Percentiles rank a stretch among this genome's conserved stretches.
These are phyloP conservation scores for Hanseniaspora jakobsenii DNA, from an alignment of 805 yeast species.

Conservation along the genomic window DNA sequence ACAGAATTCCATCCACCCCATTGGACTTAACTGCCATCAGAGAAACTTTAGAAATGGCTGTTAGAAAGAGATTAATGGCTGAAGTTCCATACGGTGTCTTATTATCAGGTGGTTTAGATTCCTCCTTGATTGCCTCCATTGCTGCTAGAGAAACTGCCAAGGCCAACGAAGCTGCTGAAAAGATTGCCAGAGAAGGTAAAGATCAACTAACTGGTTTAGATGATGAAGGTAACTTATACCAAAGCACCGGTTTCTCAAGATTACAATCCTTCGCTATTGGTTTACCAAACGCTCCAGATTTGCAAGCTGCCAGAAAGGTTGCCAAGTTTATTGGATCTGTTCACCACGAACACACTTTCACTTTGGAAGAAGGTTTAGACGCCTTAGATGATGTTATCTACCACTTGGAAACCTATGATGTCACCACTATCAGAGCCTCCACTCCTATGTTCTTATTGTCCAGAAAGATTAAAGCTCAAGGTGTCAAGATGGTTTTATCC, in stretches of 20 bases:
- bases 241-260: slow-evolving; percentile 58
- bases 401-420: slow-evolving; percentile 96
- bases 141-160: slow-evolving; percentile 91
- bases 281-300: slow-evolving; percentile 94
- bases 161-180: slow-evolving; percentile 42
- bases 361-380: slow-evolving; percentile 92
- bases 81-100: slow-evolving; percentile 98
- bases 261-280: slow-evolving; percentile 96
- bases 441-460: slow-evolving; percentile 96
- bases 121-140: slow-evolving; percentile 89
- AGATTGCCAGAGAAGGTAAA: slow-evolving; percentile 37
- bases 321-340: slow-evolving; percentile 92
- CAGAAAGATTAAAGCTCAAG: slow-evolving; percentile 97
- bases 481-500: slow-evolving; percentile 96
- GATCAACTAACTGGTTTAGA: slow-evolving; percentile 79
- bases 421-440: slow-evolving; percentile 96
- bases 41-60: slow-evolving; percentile 80
- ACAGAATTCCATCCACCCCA: slow-evolving; percentile 58
- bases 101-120: slow-evolving; percentile 94
- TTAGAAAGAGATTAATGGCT: slow-evolving; percentile 97
- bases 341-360: slow-evolving; percentile 96
- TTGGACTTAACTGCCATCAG: slow-evolving; percentile 65
- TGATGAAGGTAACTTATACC: slow-evolving; percentile 67
- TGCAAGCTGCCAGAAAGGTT: slow-evolving; percentile 89
- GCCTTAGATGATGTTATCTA: slow-evolving; percentile 87